Conservation (phyloP, 2,329 filamentous ascomycete genomes). For the Microdochium paspali region DNA sequence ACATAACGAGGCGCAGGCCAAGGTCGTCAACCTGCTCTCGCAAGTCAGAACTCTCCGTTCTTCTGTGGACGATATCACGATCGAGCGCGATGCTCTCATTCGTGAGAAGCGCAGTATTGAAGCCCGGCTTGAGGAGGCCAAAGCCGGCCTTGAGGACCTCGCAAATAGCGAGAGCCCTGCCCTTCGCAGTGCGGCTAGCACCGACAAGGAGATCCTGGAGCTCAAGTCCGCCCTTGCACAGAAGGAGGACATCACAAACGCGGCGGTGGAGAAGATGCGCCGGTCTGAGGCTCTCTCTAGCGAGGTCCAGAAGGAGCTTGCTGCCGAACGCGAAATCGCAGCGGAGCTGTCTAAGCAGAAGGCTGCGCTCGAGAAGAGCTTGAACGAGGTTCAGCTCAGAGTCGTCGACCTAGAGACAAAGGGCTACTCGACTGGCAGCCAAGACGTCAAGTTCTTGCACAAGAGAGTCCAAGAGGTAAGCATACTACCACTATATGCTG, state of each 20-base stretch:
- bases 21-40: slow-evolving; percentile 81
- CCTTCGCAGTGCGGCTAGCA: slow-evolving; percentile 78
- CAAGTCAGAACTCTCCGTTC: slow-evolving; percentile 80
- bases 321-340: slow-evolving; percentile 72
- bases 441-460: slow-evolving; percentile 91
- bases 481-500: slow-evolving; percentile 5
- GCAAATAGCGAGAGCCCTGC: slow-evolving; percentile 77
- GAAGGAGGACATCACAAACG: slow-evolving; percentile 84
- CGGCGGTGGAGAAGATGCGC: slow-evolving; percentile 95
- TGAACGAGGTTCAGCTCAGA: slow-evolving; percentile 83
- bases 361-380: slow-evolving; percentile 74
- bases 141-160: slow-evolving; percentile 79
- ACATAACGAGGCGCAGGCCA: slow-evolving; percentile 89
- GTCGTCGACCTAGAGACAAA: slow-evolving; percentile 95
- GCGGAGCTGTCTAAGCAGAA: slow-evolving; percentile 83
- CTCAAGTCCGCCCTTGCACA: slow-evolving; percentile 83
- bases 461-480: slow-evolving; percentile 90
- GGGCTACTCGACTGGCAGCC: slow-evolving; percentile 86
- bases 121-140: slow-evolving; percentile 75
- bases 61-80: slow-evolving; percentile 74
- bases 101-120: slow-evolving; percentile 90
- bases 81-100: slow-evolving; percentile 74
- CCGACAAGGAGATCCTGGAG: slow-evolving; percentile 82
- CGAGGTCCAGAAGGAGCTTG: slow-evolving; percentile 90
- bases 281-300: slow-evolving; percentile 78